A percentile compares a stretch with the other conserved stretches of the same genome.
These are phyloP conservation scores for Nelumbo lutea DNA, from an alignment of 164 flowering plant genomes.

Conservation along the genomic window DNA sequence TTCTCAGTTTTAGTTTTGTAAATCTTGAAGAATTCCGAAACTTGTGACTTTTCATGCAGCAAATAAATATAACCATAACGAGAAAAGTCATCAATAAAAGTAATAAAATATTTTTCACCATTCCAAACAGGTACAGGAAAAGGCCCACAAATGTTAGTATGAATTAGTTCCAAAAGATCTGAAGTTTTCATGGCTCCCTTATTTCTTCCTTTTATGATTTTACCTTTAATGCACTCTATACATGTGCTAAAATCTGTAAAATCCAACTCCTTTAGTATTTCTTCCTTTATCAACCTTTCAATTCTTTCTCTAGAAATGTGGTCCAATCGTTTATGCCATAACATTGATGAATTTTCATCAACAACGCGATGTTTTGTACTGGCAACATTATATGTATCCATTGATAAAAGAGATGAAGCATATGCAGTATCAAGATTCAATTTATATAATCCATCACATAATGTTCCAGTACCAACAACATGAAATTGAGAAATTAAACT, in stretches of 20 bases:
- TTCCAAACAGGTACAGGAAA: neutral
- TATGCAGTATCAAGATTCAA: neutral
- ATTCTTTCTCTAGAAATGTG: neutral
- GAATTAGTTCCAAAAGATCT: neutral
- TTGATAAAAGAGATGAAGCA: neutral
- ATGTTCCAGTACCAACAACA: neutral
- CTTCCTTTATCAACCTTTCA: neutral
- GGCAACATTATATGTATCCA: slow-evolving; percentile 2
- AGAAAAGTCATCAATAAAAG: too few species aligned
- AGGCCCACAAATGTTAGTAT: neutral
- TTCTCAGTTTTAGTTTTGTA: neutral
- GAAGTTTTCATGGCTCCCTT: neutral
- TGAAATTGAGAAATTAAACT: neutral
- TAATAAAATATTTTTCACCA: neutral
- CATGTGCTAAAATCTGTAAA: neutral
- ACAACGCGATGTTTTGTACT: neutral
- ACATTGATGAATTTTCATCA: slow-evolving; percentile 4
- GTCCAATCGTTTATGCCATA: slow-evolving; percentile 7
- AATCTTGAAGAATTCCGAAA: neutral
- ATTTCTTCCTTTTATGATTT: neutral
- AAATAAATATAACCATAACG: neutral
- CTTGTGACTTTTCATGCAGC: neutral
- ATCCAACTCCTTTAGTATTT: neutral
- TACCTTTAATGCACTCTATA: neutral
- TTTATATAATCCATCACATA: slow-evolving; percentile 1